Evolutionary conservation across 208 protist genomes (phyloP).

Genomic region (Crithidia expoeki): DNA sequence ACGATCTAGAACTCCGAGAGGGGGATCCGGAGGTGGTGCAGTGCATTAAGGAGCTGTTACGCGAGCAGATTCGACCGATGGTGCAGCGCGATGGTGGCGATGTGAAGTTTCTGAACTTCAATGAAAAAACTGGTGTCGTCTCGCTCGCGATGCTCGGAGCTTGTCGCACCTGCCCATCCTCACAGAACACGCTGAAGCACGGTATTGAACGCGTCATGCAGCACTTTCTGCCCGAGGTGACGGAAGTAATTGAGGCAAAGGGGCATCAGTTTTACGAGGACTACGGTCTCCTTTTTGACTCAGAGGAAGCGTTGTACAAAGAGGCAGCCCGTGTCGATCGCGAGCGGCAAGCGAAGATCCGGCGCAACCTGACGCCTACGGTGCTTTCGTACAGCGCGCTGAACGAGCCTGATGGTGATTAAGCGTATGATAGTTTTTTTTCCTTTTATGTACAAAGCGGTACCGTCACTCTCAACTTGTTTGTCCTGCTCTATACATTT

Average conservation of each 20-base stretch:
- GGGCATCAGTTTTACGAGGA: slow-evolving; percentile 85
- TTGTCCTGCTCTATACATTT: background rate
- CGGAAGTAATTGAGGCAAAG: slow-evolving; percentile 69
- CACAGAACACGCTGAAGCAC: slow-evolving; percentile 88
- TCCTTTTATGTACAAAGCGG: background rate
- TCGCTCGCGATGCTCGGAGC: slow-evolving; percentile 91
- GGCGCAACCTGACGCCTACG: slow-evolving; percentile 45
- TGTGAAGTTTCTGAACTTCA: slow-evolving; percentile 87
- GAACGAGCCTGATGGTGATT: slow-evolving; percentile 86
- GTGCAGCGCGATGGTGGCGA: slow-evolving; percentile 94
- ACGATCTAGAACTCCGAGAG: slow-evolving; percentile 74
- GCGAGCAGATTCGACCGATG: slow-evolving; percentile 91
- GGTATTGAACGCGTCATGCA: slow-evolving; percentile 92
- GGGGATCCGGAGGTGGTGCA: slow-evolving; percentile 89
- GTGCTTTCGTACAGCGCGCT: slow-evolving; percentile 78
- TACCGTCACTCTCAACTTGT: background rate
- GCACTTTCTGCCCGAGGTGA: slow-evolving; percentile 94
- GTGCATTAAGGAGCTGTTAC: slow-evolving; percentile 94
- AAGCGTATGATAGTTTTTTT: slow-evolving; percentile 3
- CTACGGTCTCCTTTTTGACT: slow-evolving; percentile 80
- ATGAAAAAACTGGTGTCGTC: slow-evolving; percentile 88
- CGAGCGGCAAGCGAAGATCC: slow-evolving; percentile 56
- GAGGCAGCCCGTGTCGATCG: slow-evolving; percentile 70
- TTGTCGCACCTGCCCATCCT: slow-evolving; percentile 90
- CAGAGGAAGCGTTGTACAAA: slow-evolving; percentile 76